Base-by-base conservation (phyloP, 345 rosid genomes). In the Aquilaria sinensis region DNA sequence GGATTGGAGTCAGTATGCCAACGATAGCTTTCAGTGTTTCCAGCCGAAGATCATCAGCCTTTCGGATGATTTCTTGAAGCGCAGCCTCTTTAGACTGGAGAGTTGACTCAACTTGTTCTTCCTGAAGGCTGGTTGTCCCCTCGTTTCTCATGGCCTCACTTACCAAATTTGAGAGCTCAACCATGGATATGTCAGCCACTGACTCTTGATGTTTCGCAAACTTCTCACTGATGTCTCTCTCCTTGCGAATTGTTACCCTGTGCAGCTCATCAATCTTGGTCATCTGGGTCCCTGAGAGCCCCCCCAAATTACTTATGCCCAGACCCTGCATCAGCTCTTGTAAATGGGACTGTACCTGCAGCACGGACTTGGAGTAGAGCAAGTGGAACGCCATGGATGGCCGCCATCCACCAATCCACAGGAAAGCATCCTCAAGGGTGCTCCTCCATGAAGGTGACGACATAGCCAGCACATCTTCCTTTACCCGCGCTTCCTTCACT, bases 331-430 rank as follows among this genome's bases (percentile, higher is more conserved):
- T 10, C 33, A 78, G 43, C 11, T 70, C 77, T 0, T 52, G 49
- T 9, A 81, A 58, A 7, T 64, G 66, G 23, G 73, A 68, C 56
- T 78, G 79, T 2, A 81, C 63, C 49, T 81, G 84, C 34, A 71
- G 31, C n/a, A 83, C 79, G 4, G 81, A 76, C 49, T 75, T 73
- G 7, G 82, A 81, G 74, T 79, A 77, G 56, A 84, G 74, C 62
- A 84, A 64, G 67, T 81, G 84, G 58, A 81, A 77, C 31, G 86
- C 81, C 76, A 60, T 71, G 69, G 64, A 66, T 9, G 84, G 86
- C 16, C 81, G 66, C 89, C 89, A 84, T n/a, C 79, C 85, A 0
- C 80, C 83, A 6, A 78, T 74, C 85, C 88, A 83, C 2, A 78
- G 76, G 54, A 80, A 78, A 5, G 82, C 79, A 3, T 69, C 73